Evolutionary conservation across 345 rosid species (phyloP).

Genomic region (Aethionema arabicum): DNA sequence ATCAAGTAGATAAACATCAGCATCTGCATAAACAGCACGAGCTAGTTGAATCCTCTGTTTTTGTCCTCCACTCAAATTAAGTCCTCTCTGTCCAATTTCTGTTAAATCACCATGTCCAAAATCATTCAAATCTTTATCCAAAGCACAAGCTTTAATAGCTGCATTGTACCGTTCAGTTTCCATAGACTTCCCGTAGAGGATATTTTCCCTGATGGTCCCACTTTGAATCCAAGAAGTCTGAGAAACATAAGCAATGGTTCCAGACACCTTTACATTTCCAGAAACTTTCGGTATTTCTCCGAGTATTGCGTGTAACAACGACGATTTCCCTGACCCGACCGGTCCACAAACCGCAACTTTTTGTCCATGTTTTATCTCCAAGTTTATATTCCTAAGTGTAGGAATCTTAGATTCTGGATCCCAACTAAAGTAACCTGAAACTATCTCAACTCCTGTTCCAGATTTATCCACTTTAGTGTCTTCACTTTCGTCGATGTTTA

Average conservation of each 20-base stretch:
- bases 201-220: constrained; percentile 72
- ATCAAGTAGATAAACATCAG: constrained; percentile 74
- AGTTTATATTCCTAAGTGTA: constrained; percentile 45
- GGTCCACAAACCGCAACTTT: constrained; percentile 81
- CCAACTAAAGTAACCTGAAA: constrained; percentile 69
- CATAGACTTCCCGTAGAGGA: constrained; percentile 65
- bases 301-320: constrained; percentile 60
- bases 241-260: constrained; percentile 70
- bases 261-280: constrained; percentile 55
- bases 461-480: constrained; percentile 28
- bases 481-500: constrained; percentile 40
- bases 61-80: constrained; percentile 94
- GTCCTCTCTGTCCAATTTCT: constrained; percentile 81
- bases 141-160: constrained; percentile 60
- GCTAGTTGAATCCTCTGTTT: constrained; percentile 84
- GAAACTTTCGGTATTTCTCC: constrained; percentile 67
- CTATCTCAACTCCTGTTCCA: constrained; percentile 42
- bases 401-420: constrained; percentile 45
- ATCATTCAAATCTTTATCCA: constrained; percentile 64
- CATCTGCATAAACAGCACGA: constrained; percentile 71
- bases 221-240: constrained; percentile 88
- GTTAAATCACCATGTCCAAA: constrained; percentile 76
- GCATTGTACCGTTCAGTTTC: constrained; percentile 50
- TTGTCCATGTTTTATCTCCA: constrained; percentile 49
- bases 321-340: constrained; percentile 81